Evolutionary conservation across 2,329 filamentous ascomycete species (phyloP), one percentile per base, ranked within the genome.

Genomic region (Fusarium sp.): DNA sequence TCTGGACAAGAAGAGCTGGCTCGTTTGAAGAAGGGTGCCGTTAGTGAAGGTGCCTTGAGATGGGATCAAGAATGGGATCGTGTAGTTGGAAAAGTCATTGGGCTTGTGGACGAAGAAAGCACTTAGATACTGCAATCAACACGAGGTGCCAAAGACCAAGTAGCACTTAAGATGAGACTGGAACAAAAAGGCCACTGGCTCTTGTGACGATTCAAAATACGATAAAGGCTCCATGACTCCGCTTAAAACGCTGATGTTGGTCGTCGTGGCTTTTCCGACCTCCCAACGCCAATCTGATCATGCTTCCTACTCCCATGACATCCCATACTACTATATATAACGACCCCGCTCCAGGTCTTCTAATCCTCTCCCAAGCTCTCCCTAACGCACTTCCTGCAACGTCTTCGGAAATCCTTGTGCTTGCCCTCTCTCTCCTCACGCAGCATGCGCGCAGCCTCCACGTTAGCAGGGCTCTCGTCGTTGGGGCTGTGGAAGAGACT

Each of bases 31-130:
- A 75, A 82, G 40, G 94, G 94, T 0, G 94, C 94, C 2, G 77
- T 89, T 30, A 82, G 85, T 65, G 94, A 98, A 78, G 93, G 93
- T 35, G 83, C 83, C 43, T 83, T 90, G 56, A 85, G 95, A 45
- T 99, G 96, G 96, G 91, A 96, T 72, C 91, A 94, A 70, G 94
- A 97, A 76, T 99, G 96, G 96, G 89, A 96, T 82, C 85, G 87
- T 11, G 89, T 97, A 44, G 91, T 94, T 9, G 93, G 91, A 13
- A 86, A 85, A 46, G 79, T 97, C 6, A 84, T 97, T 53, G 89
- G 85, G 2, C 73, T 87, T 19, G 70, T 69, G 22, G 68, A 68
- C 19, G 52, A 67, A 49, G 52, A 54, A 47, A 64, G 41, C 37
- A 70, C 54, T 35, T 69, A 68, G 46, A 30, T 56, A 44, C 32